These are phyloP conservation scores for Phytophthora pini DNA, from an alignment of 352 stramenopile species.

Conservation along the genomic window DNA sequence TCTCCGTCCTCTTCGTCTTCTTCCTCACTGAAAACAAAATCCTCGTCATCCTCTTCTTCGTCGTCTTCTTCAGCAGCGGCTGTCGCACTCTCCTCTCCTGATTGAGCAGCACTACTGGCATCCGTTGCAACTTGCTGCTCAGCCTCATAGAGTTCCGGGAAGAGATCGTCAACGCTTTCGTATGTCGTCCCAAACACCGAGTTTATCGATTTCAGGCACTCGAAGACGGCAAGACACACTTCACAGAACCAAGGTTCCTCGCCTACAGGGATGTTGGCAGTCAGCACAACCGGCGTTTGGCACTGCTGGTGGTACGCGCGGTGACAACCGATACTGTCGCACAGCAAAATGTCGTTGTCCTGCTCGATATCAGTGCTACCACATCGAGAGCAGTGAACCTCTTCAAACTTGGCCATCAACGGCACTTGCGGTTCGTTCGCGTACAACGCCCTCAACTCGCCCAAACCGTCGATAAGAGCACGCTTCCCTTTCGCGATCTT, in stretches of 20 bases:
- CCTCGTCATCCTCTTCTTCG: slow-evolving; percentile 63
- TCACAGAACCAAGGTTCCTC: slow-evolving; percentile 85
- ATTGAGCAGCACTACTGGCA: slow-evolving; percentile 26
- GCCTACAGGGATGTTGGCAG: slow-evolving; percentile 65
- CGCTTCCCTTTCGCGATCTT: slow-evolving; percentile 71
- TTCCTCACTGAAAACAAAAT: slow-evolving; percentile 46
- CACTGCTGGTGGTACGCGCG: slow-evolving; percentile 86
- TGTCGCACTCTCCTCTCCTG: slow-evolving; percentile 24
- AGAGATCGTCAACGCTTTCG: slow-evolving; percentile 60
- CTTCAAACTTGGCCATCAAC: slow-evolving; percentile 47
- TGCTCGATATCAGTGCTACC: slow-evolving; percentile 61
- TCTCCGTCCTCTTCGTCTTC: slow-evolving; percentile 38
- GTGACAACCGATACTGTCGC: slow-evolving; percentile 74
- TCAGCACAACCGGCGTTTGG: slow-evolving; percentile 64
- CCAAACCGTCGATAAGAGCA: slow-evolving; percentile 51
- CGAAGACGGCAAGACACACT: slow-evolving; percentile 77
- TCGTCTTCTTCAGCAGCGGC: slow-evolving; percentile 36
- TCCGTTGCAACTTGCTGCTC: slow-evolving; percentile 37
- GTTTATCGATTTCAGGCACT: slow-evolving; percentile 84
- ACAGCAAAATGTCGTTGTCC: slow-evolving; percentile 88
- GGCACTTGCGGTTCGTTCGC: slow-evolving; percentile 60
- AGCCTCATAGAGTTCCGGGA: slow-evolving; percentile 49
- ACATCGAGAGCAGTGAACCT: slow-evolving; percentile 85
- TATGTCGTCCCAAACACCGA: slow-evolving; percentile 77
- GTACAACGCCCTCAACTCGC: slow-evolving; percentile 49